These are phyloP conservation scores for Acacia crassicarpa DNA, from an alignment of 306 rosid species.

Conservation along the genomic window DNA sequence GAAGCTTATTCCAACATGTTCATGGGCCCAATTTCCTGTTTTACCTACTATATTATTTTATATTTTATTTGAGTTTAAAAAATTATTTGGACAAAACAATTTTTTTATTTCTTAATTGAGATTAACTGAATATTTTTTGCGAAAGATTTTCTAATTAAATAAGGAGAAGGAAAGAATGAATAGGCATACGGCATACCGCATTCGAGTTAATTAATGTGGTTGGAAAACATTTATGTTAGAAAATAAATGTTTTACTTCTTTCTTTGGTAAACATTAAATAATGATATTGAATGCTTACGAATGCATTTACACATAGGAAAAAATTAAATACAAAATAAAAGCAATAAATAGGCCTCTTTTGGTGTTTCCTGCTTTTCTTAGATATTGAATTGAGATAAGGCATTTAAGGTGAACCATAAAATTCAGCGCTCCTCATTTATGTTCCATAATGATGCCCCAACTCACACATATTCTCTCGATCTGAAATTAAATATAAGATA, in stretches of 20 bases:
- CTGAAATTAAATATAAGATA: too few species aligned
- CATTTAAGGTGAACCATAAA: conserved; percentile 42
- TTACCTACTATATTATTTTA: not conserved
- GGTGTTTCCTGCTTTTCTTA: not conserved
- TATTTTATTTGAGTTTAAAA: not conserved
- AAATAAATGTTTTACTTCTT: conserved; percentile 23
- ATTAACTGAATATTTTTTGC: not conserved
- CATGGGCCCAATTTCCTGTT: not conserved
- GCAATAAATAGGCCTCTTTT: not conserved
- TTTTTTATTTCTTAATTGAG: not conserved
- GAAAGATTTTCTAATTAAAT: too few species aligned
- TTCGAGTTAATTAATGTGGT: conserved; percentile 20
- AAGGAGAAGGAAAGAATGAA: not conserved
- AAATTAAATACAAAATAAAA: not conserved
- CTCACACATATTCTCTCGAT: not conserved
- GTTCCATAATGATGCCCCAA: conserved; percentile 10
- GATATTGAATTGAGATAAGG: conserved; percentile 30
- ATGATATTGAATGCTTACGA: conserved; percentile 1
- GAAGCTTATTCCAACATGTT: not conserved
- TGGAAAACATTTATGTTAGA: conserved; percentile 25
- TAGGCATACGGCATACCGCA: too few species aligned
- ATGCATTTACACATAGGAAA: not conserved
- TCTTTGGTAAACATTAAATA: conserved; percentile 30
- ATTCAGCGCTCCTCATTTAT: conserved; percentile 32
- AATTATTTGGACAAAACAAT: too few species aligned